Evolutionary conservation across 2,329 filamentous ascomycete species (phyloP).

Genomic region (Pezicula neosporulosa): DNA sequence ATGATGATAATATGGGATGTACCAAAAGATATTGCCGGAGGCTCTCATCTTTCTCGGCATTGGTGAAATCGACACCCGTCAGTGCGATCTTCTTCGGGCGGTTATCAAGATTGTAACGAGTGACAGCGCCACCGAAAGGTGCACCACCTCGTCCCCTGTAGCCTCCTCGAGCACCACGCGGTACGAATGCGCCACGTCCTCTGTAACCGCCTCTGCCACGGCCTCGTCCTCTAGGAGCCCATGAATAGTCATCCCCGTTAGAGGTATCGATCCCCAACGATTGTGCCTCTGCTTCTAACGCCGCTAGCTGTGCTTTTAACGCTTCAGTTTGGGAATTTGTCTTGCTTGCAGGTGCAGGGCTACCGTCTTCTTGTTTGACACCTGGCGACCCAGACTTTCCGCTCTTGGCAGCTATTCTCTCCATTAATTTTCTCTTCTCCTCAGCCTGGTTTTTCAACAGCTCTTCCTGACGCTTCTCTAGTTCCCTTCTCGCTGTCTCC

Average conservation of each 20-base stretch:
- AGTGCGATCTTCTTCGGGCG: conserved; percentile 66
- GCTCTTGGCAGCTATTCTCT: conserved; percentile 56
- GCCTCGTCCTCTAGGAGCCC: conserved; percentile 37
- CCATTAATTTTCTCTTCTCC: conserved; percentile 59
- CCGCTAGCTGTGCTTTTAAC: conserved; percentile 68
- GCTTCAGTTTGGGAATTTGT: conserved; percentile 51
- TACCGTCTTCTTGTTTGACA: conserved; percentile 11
- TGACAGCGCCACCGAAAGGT: conserved; percentile 27
- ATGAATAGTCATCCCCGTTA: conserved; percentile 38
- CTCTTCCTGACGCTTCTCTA: conserved; percentile 62
- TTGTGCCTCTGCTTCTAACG: conserved; percentile 70
- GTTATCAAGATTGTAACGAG: conserved; percentile 69
- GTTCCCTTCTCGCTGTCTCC: conserved; percentile 56
- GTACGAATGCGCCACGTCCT: conserved; percentile 32
- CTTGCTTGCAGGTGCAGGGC: conserved; percentile 22
- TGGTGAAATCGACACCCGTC: conserved; percentile 60
- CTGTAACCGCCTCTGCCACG: conserved; percentile 34
- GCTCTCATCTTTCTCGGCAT: conserved; percentile 60
- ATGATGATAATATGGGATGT: conserved; percentile 29
- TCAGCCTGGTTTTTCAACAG: conserved; percentile 60
- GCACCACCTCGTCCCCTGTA: conserved; percentile 43
- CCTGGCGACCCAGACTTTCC: conserved; percentile 22
- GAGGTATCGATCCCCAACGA: conserved; percentile 61
- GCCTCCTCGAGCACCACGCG: conserved; percentile 38
- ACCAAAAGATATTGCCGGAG: conserved; percentile 70